Base-by-base conservation (phyloP, 129 eudicot genomes). In the Glebionis coronaria region DNA sequence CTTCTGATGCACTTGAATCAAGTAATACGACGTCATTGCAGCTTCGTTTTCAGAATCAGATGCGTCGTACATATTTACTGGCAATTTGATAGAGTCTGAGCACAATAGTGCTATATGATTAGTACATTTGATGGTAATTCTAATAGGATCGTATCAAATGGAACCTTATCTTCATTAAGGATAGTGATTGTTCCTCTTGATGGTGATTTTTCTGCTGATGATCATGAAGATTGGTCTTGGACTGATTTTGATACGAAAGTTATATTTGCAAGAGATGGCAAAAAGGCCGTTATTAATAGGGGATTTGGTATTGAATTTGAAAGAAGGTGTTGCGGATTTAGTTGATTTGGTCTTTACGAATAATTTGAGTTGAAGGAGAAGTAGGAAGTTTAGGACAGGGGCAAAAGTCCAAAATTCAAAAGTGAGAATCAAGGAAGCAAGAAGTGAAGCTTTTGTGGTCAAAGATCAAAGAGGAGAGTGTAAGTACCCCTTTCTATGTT, bases 381-480 rank as follows among this genome's bases (percentile, higher is more conserved):
- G 95, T 63, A 67, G 98, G 73, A 93, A 73, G 66, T 93, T 93
- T 73, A 73, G 92, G 61, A 55, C 88, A 67, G 98, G 97, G 29
- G 84, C 87, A n/a, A 85, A 81, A 78, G 79, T 63, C 62, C 75
- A 70, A 25, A 73, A 78, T 14, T 57, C 35, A 58, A 90, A 75
- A 52, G 71, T 70, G n/a, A 82, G 80, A 46, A 74, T 93, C 31
- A 84, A 80, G 64, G 96, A 88, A 74, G 98, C 86, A 15, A 81
- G 59, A 68, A 88, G 95, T 67, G 87, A 80, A 38, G 75, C 89
- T 9, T 93, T 93, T 68, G 44, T 78, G 15, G 98, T 93, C 0
- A 77, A 80, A 76, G 98, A 93, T 78, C 95, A 86, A 38, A 78
- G 98, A 29, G 97, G 96, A 70, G 96, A 93, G 85, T 72, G 98